phyloP scores from a whole-genome alignment of 2,329 filamentous ascomycete genomes.

The Cadophora sp. region DNA sequence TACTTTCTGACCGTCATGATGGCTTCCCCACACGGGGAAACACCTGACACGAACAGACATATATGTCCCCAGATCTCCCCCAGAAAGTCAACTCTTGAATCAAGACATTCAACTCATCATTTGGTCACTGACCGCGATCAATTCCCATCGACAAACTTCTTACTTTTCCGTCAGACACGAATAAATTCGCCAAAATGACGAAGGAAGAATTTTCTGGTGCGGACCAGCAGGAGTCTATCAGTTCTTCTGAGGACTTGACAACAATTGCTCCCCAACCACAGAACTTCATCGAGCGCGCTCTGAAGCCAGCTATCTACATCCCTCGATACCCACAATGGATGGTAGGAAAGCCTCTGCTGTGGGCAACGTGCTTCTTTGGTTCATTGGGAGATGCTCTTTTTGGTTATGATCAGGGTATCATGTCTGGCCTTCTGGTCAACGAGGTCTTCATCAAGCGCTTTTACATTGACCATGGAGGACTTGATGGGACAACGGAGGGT shows the following conservation, averaged over 20 bases:
- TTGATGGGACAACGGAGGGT: background rate
- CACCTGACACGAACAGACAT: background rate
- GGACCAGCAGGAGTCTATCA: background rate
- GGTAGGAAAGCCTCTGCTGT: conserved; percentile 6
- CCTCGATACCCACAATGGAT: conserved; percentile 9
- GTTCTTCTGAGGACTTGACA: background rate
- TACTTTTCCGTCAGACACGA: background rate
- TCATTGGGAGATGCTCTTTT: conserved; percentile 16
- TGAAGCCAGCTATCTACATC: conserved; percentile 13
- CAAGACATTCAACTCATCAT: background rate
- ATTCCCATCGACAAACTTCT: background rate
- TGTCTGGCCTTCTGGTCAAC: conserved; percentile 20
- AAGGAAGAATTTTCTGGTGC: background rate
- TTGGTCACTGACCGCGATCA: background rate
- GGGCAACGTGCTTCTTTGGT: conserved; percentile 12
- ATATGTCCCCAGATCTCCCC: background rate
- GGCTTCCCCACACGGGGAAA: background rate
- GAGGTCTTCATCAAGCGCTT: conserved; percentile 14
- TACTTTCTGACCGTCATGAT: background rate
- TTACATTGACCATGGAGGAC: conserved; percentile 4
- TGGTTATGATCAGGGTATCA: conserved; percentile 20
- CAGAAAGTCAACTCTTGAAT: background rate
- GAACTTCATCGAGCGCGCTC: conserved; percentile 9
- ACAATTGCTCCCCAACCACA: background rate
- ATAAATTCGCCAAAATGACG: background rate